phyloP scores from a whole-genome alignment of 2,329 filamentous ascomycete genomes.

The Phaeophleospora eucalypticola region DNA sequence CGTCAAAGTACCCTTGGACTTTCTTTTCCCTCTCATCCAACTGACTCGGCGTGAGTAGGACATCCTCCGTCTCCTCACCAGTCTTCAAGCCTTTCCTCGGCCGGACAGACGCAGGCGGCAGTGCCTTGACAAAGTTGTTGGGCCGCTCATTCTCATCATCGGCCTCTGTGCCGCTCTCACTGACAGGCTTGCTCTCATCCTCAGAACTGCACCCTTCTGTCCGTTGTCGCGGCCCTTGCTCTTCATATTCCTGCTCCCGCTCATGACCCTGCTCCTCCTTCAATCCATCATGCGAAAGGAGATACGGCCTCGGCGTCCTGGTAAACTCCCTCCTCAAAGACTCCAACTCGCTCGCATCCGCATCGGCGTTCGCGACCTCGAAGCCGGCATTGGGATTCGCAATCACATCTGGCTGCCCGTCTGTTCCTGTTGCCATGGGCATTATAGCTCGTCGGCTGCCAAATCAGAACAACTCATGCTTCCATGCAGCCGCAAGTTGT shows the following conservation, averaged over 20 bases:
- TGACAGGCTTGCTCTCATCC: slow-evolving; percentile 47
- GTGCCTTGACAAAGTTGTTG: slow-evolving; percentile 64
- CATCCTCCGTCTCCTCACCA: slow-evolving; percentile 37
- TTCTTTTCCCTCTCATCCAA: slow-evolving; percentile 44
- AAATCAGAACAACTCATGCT: no score
- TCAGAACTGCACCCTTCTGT: neutral
- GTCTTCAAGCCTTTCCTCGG: slow-evolving; percentile 74
- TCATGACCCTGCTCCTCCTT: neutral
- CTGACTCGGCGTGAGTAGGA: slow-evolving; percentile 45
- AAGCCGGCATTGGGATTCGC: neutral
- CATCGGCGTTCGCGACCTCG: no score
- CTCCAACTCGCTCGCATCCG: neutral
- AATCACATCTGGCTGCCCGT: neutral
- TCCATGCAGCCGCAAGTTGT: neutral
- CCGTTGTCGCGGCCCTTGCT: neutral
- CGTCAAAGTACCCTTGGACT: slow-evolving; percentile 35
- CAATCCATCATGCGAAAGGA: slow-evolving; percentile 4
- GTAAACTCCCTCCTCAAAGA: slow-evolving; percentile 5
- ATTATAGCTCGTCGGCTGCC: no score
- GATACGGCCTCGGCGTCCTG: slow-evolving; percentile 9
- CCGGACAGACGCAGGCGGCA: slow-evolving; percentile 72
- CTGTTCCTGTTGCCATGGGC: neutral
- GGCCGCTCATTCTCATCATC: slow-evolving; percentile 81
- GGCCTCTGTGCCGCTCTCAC: slow-evolving; percentile 90
- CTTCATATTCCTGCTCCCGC: neutral